These are phyloP conservation scores for Lachnellula hyalina DNA, from an alignment of 2,329 filamentous ascomycete species.

Conservation along the genomic window DNA sequence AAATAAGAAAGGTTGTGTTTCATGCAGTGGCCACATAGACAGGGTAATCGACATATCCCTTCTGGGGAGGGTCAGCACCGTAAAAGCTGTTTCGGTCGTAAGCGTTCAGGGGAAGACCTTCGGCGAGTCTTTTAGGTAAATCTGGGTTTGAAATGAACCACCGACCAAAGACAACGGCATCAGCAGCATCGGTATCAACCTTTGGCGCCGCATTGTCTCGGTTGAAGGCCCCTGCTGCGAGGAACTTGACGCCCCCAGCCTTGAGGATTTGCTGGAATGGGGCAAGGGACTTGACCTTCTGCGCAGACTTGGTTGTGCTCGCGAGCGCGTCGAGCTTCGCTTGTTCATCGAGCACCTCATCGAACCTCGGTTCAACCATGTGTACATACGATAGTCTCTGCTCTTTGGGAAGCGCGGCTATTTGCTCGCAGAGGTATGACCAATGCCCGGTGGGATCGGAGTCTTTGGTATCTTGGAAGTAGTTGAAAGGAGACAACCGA, in stretches of 20 bases:
- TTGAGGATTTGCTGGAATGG: background rate
- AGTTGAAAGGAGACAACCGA: slow-evolving; percentile 50
- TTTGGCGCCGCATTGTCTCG: background rate
- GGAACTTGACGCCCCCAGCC: background rate
- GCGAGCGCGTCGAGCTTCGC: slow-evolving; percentile 24
- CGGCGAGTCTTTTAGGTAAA: slow-evolving; percentile 27
- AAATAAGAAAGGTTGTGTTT: too few relatives aligned
- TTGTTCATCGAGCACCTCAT: slow-evolving; percentile 42
- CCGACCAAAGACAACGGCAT: slow-evolving; percentile 22
- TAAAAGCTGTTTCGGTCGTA: slow-evolving; percentile 17
- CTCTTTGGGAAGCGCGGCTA: slow-evolving; percentile 25
- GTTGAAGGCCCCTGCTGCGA: slow-evolving; percentile 8
- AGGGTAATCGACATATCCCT: slow-evolving; percentile 4
- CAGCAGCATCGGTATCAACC: slow-evolving; percentile 22
- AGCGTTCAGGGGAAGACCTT: slow-evolving; percentile 2
- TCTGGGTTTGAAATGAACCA: slow-evolving; percentile 40
- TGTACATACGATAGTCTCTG: slow-evolving; percentile 44
- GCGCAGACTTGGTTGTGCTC: background rate
- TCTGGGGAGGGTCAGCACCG: background rate
- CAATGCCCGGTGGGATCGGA: slow-evolving; percentile 32
- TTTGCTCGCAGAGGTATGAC: slow-evolving; percentile 34
- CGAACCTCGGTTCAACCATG: slow-evolving; percentile 48
- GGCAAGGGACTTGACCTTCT: background rate
- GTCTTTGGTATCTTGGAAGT: slow-evolving; percentile 54
- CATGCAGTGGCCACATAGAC: background rate